Evolutionary conservation across 495 filamentous ascomycete species (phyloP), one percentile per base, ranked within the genome.

Genomic region (Cladorrhinum samala): DNA sequence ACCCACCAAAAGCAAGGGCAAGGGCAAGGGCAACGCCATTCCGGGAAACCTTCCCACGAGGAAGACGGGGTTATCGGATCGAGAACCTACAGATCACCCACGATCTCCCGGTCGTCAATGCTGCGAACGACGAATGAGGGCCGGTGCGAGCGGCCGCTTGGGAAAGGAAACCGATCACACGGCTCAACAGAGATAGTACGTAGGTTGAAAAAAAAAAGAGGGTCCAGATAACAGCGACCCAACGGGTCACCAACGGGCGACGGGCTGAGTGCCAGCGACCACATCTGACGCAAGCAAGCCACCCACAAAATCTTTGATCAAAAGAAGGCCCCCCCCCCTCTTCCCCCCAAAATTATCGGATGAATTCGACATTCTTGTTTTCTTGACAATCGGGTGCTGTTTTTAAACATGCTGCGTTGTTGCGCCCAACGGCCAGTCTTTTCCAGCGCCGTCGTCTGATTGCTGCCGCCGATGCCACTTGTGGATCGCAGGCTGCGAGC

Each of bases 401-500:
- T n/a, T n/a, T n/a, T n/a, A n/a, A n/a, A n/a, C n/a, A n/a, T n/a
- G n/a, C n/a, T n/a, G n/a, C n/a, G n/a, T n/a, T n/a, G n/a, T n/a
- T n/a, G n/a, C n/a, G n/a, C n/a, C 30, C 30, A 37, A 37, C 30
- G 30, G 30, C 20, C 24, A 21, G 13, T 45, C 4, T 45, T 7
- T 20, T 45, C n/a, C n/a, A n/a, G n/a, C n/a, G 18, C 24, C 16
- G 45, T 47, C 45, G 24, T 47, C 45, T 25, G 45, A 36, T 47
- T 23, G 13, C 45, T 47, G 39, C 37, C 23, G 40, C 37, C 40
- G 45, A 47, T 25, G 19, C 48, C 19, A 52, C 39, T 52, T 37
- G 39, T 52, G 43, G 52, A 58, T 54, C n/a, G 57, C 57, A 59
- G 16, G 27, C 20, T 49, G 44, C 33, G 43, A 58, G 55, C 52